Evolutionary conservation across 2,329 filamentous ascomycete genomes (phyloP), one percentile per base, ranked within the genome.

Genomic region (Dryadomyces sulphureus): DNA sequence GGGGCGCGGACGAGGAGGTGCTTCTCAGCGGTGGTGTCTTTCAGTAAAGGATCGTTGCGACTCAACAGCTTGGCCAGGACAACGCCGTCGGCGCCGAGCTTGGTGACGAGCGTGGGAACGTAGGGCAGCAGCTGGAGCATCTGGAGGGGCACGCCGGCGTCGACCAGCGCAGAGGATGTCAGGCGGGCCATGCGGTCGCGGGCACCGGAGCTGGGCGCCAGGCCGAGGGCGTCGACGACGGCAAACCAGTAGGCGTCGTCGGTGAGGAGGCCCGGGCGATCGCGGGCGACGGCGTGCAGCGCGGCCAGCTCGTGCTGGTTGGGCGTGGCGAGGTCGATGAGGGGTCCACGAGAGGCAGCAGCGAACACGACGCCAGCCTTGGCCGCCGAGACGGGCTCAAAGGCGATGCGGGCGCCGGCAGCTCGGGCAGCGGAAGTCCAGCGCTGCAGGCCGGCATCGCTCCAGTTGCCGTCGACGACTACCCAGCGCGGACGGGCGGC

Each of bases 381-480:
- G 49, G 77, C 78, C 1, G 75, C 78, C 1, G 86, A 94, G 7
- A 96, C 92, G 1, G 92, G 90, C 62, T 96, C 92, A 57, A 90
- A 94, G 12, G 84, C 83, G 6, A 89, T 72, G 19, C 69, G 72
- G 16, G 75, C 72, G 5, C 66, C 60, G 48, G 74, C 65, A 2
- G 68, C 59, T 48, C 75, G 76, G 38, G 72, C 79, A 35, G 76
- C 66, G n/a, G 63, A 57, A 36, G 89, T 65, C 78, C 88, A 90
- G 43, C 72, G 68, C 35, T 73, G 68, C 2, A 94, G 73, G 19
- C 80, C 75, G 2, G 64, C 58, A 4, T 78, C 65, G 22, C 74
- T 70, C 87, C 90, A 94, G 61, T 96, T 96, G 16, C 77, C 87
- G 58, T 98, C 92, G 8, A 93, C 70, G 6, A 94, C 79, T 24